Base-by-base conservation (phyloP, 306 rosid genomes). In the Senna siamea region DNA sequence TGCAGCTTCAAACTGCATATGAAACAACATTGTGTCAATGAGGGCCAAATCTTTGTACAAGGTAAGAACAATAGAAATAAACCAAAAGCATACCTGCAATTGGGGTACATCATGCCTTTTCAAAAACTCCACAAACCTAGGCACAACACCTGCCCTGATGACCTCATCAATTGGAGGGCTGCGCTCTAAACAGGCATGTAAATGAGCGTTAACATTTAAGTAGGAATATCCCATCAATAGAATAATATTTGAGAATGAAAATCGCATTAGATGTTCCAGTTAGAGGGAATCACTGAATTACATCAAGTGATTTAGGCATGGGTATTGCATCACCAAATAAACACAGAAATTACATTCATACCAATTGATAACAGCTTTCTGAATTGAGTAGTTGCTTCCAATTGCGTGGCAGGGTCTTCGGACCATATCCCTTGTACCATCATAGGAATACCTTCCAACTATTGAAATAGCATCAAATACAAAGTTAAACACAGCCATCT, bases 151-250 rank as follows among this genome's bases (percentile, higher is more conserved):
- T 7, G 87, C 81, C 63, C 80, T 79, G 35, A 88, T 67, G 12
- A 88, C 83, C 66, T 86, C 90, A 46, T 88, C 93, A 77, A 88
- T 80, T 1, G 86, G 90, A 78, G 90, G 93, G 78, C 92, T 80
- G 69, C 89, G 82, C 59, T 85, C 92, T 87, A 51, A 72, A 77
- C 11, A 43, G 8, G 46, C 28, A 69, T 8, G 54, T 57, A 51
- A 22, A 77, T 50, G 63, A 34, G 57, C 5, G 7, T 48, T 10
- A 68, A 58, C 18, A 47, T 15, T 50, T 47, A 18, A 34, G 62
- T 68, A 51, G 40, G 38, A 0, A 48, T 63, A 74, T 23, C 35
- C 37, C 26, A n/a, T 20, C 10, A 18, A 46, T 47, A 18, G 5
- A 19, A 60, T 47, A 35, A 35, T 40, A 40, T 44, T 23, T 44